Conservation (phyloP, 345 rosid genomes). For the Bruguiera sexangula region DNA sequence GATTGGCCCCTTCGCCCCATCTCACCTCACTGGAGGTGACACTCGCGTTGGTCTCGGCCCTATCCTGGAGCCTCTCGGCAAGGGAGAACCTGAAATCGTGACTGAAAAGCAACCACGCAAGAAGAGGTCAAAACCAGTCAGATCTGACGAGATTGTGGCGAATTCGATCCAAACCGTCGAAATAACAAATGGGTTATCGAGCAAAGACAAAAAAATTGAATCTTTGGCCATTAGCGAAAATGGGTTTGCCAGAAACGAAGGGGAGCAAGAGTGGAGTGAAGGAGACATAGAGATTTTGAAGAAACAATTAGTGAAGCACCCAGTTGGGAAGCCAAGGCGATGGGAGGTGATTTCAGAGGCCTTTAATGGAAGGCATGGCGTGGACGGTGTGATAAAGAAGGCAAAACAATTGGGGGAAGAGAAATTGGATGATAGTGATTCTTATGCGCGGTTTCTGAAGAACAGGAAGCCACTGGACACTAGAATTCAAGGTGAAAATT, state of each 20-base stretch:
- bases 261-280: constrained; percentile 62
- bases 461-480: constrained; percentile 64
- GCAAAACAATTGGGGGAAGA: constrained; percentile 73
- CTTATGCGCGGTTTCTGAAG: constrained; percentile 76
- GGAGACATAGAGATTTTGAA: constrained; percentile 68
- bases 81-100: constrained; percentile 39
- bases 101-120: constrained; percentile 40
- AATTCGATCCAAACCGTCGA: constrained; percentile 1
- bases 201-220: constrained; percentile 32
- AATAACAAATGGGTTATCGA: constrained; percentile 14
- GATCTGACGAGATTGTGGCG: constrained; percentile 27
- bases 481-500: constrained; percentile 33
- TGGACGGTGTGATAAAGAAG: constrained; percentile 78
- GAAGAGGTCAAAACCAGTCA: constrained; percentile 46
- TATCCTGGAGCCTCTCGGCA: constrained; percentile 37
- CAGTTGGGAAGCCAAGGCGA: constrained; percentile 75
- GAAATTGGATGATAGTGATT: constrained; percentile 57
- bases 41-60: constrained; percentile 81
- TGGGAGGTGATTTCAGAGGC: constrained; percentile 79
- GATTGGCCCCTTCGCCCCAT: constrained; percentile 70
- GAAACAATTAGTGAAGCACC: constrained; percentile 78
- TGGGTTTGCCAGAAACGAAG: constrained; percentile 33
- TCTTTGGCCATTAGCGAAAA: constrained; percentile 17
- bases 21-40: constrained; percentile 67
- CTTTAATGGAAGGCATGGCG: constrained; percentile 58